Percentiles rank a stretch among this genome's conserved stretches.
phyloP scores from a whole-genome alignment of 177 flowering plant species.

The Vitis hybrid region DNA sequence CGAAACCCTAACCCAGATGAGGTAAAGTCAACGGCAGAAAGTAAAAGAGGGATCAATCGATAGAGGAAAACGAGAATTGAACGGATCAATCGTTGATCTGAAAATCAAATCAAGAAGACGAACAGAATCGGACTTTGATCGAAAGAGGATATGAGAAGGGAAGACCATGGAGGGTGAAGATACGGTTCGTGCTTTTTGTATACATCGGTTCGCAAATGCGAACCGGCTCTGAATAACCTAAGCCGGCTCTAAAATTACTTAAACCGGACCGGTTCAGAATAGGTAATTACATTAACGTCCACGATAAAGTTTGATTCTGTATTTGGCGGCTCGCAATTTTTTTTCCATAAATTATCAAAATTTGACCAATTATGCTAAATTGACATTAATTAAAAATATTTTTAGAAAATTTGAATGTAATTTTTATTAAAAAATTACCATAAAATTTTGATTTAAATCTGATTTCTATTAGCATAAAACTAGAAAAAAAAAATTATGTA shows the following conservation, averaged over 20 bases:
- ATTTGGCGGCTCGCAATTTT: too few species aligned
- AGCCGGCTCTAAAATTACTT: not conserved
- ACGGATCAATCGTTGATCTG: conserved; percentile 14
- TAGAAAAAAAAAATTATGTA: too few species aligned
- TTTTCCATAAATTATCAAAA: too few species aligned
- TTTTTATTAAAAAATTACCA: too few species aligned
- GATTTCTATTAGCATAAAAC: too few species aligned
- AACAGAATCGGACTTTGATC: conserved; percentile 15
- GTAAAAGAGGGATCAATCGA: conserved; percentile 20
- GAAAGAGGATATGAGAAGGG: not conserved
- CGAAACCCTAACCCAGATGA: conserved; percentile 26
- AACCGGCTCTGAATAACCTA: conserved; percentile 7
- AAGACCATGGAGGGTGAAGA: conserved; percentile 5
- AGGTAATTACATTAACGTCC: not conserved
- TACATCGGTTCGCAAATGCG: conserved; percentile 5
- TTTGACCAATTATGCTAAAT: too few species aligned
- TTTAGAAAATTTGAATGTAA: too few species aligned
- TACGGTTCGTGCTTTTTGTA: conserved; percentile 24
- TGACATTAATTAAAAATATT: too few species aligned
- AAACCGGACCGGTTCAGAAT: not conserved
- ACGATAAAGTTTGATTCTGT: too few species aligned
- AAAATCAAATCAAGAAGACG: not conserved
- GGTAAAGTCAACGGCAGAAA: not conserved
- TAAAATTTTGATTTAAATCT: too few species aligned
- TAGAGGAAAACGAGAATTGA: conserved; percentile 16